Percentiles rank a stretch among this genome's conserved stretches.
Conservation (phyloP, 2,329 filamentous ascomycete species). For the Colletotrichum sp. region DNA sequence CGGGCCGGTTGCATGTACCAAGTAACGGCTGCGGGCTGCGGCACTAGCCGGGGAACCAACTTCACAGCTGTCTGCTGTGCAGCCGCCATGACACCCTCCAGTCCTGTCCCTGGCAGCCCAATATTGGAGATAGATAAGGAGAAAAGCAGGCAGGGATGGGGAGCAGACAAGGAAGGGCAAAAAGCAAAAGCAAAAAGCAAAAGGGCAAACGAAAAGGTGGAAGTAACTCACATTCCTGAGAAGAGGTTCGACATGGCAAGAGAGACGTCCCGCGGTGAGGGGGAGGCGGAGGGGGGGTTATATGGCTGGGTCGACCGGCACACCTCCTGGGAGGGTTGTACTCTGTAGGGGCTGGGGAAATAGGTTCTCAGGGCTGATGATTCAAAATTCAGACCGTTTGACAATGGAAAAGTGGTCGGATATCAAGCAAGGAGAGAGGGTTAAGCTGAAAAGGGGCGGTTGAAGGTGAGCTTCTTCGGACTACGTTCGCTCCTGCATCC, state of each 20-base stretch:
- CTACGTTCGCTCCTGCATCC: constrained; percentile 22
- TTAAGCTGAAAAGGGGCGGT: constrained; percentile 22
- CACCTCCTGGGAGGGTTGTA: constrained; percentile 5
- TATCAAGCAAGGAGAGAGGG: constrained; percentile 19
- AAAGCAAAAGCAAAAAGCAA: neutral
- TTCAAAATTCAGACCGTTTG: constrained; percentile 15
- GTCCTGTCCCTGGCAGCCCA: neutral
- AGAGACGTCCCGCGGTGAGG: constrained; percentile 17
- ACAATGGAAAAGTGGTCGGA: constrained; percentile 15
- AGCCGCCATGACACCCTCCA: neutral
- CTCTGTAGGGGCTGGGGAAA: constrained; percentile 11
- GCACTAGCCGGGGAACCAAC: constrained; percentile 17
- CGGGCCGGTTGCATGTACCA: constrained; percentile 11
- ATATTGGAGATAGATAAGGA: neutral
- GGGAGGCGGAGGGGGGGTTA: constrained; percentile 24
- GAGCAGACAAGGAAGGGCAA: neutral
- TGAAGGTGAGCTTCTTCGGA: constrained; percentile 22
- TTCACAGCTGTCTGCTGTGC: constrained; percentile 19
- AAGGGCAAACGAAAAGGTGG: constrained; percentile 13
- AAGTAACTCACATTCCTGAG: constrained; percentile 63
- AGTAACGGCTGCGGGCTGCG: constrained; percentile 6
- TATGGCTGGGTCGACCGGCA: constrained; percentile 7
- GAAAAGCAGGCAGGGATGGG: neutral
- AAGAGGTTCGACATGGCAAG: constrained; percentile 64
- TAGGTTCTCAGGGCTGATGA: constrained; percentile 11